These are phyloP conservation scores for Zymoseptoria ardabiliae DNA, from an alignment of 2,329 filamentous ascomycete genomes.

Conservation along the genomic window DNA sequence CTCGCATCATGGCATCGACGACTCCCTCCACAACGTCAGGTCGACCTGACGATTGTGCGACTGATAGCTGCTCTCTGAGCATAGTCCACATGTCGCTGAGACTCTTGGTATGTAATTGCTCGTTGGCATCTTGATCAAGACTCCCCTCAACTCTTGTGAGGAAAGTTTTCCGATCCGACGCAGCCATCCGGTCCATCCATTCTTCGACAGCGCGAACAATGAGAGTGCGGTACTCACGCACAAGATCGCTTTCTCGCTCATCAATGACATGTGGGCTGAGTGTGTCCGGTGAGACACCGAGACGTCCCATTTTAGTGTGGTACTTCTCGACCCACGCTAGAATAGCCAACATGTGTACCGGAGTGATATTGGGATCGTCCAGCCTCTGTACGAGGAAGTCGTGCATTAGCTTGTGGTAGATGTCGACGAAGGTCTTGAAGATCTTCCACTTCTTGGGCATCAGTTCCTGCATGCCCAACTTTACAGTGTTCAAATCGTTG, in stretches of 20 bases:
- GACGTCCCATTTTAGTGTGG: conserved; percentile 88
- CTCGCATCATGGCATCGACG: conserved; percentile 88
- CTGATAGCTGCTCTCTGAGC: conserved; percentile 84
- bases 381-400: conserved; percentile 79
- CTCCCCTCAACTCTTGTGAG: conserved; percentile 69
- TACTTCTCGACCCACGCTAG: conserved; percentile 95
- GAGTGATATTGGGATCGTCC: conserved; percentile 75
- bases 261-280: conserved; percentile 82
- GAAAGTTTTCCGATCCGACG: conserved; percentile 74
- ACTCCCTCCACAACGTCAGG: conserved; percentile 90
- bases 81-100: conserved; percentile 95
- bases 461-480: conserved; percentile 80
- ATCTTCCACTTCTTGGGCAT: conserved; percentile 98
- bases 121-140: conserved; percentile 79
- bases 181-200: conserved; percentile 92
- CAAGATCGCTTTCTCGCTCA: conserved; percentile 79
- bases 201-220: conserved; percentile 94
- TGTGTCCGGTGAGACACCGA: conserved; percentile 70
- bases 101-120: conserved; percentile 86
- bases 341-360: conserved; percentile 81
- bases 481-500: conserved; percentile 92
- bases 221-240: conserved; percentile 87
- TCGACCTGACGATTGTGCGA: conserved; percentile 75
- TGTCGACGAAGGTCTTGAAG: conserved; percentile 77
- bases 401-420: conserved; percentile 93